Conservation (phyloP, 345 rosid genomes). For the Camelina hispida region DNA sequence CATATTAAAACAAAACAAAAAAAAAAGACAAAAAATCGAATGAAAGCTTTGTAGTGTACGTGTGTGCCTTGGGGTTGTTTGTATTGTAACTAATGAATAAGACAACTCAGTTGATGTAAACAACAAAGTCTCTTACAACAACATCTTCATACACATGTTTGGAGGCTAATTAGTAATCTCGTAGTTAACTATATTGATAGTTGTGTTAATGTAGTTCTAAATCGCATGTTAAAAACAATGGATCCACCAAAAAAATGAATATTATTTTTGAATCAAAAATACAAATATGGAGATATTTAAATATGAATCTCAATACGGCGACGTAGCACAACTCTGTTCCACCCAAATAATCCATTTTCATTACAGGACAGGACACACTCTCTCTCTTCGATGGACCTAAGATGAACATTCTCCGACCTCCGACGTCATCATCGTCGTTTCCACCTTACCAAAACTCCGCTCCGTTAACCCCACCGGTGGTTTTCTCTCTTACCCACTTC, state of each 20-base stretch:
- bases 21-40: background rate
- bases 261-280: background rate
- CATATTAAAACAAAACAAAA: background rate
- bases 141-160: background rate
- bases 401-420: slow-evolving; percentile 64
- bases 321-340: slow-evolving; percentile 60
- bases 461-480: background rate
- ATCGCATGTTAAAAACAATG: background rate
- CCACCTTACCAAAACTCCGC: slow-evolving; percentile 18
- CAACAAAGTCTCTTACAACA: background rate
- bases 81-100: slow-evolving; percentile 16
- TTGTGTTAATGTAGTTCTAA: background rate
- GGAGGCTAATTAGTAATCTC: background rate
- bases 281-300: slow-evolving; percentile 9
- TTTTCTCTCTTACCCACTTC: slow-evolving; percentile 21
- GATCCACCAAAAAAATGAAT: background rate
- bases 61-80: slow-evolving; percentile 4
- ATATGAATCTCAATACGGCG: slow-evolving; percentile 29
- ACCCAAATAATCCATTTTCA: slow-evolving; percentile 45
- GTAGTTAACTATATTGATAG: background rate
- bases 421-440: slow-evolving; percentile 46
- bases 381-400: slow-evolving; percentile 53
- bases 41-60: background rate
- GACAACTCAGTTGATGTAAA: background rate
- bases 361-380: background rate